Conservation (phyloP, 148 eudicot species). For the Cornus kousa region DNA sequence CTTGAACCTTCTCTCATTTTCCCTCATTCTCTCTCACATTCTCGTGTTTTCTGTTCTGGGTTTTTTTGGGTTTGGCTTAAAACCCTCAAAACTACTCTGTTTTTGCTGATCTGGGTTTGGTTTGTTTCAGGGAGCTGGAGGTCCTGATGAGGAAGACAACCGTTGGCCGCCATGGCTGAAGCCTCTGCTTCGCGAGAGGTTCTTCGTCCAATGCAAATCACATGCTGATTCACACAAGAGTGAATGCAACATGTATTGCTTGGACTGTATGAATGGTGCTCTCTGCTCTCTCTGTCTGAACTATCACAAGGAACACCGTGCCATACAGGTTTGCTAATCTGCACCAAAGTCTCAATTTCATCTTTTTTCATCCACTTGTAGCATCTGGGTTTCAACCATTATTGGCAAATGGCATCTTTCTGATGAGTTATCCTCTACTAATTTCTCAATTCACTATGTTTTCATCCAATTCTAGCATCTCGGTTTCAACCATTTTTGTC, state of each 20-base stretch:
- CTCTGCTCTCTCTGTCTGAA: slow-evolving; percentile 75
- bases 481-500: neutral
- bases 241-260: slow-evolving; percentile 91
- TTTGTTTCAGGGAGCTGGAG: slow-evolving; percentile 51
- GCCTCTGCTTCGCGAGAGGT: slow-evolving; percentile 53
- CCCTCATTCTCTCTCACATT: neutral
- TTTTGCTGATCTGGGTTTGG: neutral
- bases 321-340: slow-evolving; percentile 59
- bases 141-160: slow-evolving; percentile 70
- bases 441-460: no score
- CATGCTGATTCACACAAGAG: slow-evolving; percentile 86
- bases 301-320: slow-evolving; percentile 64
- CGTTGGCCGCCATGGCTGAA: slow-evolving; percentile 88
- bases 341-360: neutral
- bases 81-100: neutral
- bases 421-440: no score
- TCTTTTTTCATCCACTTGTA: neutral
- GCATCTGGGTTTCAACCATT: neutral
- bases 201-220: slow-evolving; percentile 69
- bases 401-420: neutral
- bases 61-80: neutral
- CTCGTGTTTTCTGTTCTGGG: neutral
- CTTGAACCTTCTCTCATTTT: neutral
- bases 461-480: neutral
- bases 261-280: slow-evolving; percentile 77